Percentiles rank a stretch among this genome's conserved stretches.
These are phyloP conservation scores for Trichoderma gracile DNA, from an alignment of 2,329 filamentous ascomycete species.

Conservation along the genomic window DNA sequence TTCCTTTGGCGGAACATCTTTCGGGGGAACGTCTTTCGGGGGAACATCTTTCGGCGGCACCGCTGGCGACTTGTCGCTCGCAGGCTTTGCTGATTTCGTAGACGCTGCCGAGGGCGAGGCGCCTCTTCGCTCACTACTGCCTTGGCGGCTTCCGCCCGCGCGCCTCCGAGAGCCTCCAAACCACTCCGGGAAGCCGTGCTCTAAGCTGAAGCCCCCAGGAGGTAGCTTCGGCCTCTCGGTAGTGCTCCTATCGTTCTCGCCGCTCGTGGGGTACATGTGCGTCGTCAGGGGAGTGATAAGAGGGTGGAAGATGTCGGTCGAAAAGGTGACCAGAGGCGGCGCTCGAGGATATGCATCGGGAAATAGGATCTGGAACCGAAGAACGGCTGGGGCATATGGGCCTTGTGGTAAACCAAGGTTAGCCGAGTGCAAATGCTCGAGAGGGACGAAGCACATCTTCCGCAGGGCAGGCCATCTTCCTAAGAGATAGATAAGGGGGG, in stretches of 20 bases:
- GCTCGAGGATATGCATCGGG: slow-evolving; percentile 75
- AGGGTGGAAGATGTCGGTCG: slow-evolving; percentile 92
- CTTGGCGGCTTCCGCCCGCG: slow-evolving; percentile 42
- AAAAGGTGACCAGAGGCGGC: slow-evolving; percentile 83
- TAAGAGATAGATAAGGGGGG: not conserved
- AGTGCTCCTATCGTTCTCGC: slow-evolving; percentile 74
- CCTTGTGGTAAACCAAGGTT: slow-evolving; percentile 52
- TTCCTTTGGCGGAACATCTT: slow-evolving; percentile 30
- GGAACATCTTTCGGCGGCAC: slow-evolving; percentile 33
- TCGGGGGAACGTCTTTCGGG: too few species aligned
- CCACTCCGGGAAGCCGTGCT: slow-evolving; percentile 90
- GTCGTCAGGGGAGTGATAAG: slow-evolving; percentile 91
- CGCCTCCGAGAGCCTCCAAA: slow-evolving; percentile 63
- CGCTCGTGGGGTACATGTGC: slow-evolving; percentile 84
- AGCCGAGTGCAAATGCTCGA: not conserved
- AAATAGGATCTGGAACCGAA: slow-evolving; percentile 89
- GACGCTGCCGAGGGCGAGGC: slow-evolving; percentile 31
- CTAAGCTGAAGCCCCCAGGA: slow-evolving; percentile 85
- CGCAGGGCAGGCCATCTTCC: not conserved
- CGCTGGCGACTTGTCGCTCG: slow-evolving; percentile 37
- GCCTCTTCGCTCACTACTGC: slow-evolving; percentile 43
- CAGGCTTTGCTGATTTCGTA: slow-evolving; percentile 26
- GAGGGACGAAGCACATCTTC: not conserved
- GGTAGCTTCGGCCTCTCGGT: slow-evolving; percentile 80
- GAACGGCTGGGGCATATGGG: slow-evolving; percentile 81